Evolutionary conservation across 1,284 basidiomycete genomes (phyloP), one percentile per base, ranked within the genome.

Genomic region (Heterobasidion annosum): DNA sequence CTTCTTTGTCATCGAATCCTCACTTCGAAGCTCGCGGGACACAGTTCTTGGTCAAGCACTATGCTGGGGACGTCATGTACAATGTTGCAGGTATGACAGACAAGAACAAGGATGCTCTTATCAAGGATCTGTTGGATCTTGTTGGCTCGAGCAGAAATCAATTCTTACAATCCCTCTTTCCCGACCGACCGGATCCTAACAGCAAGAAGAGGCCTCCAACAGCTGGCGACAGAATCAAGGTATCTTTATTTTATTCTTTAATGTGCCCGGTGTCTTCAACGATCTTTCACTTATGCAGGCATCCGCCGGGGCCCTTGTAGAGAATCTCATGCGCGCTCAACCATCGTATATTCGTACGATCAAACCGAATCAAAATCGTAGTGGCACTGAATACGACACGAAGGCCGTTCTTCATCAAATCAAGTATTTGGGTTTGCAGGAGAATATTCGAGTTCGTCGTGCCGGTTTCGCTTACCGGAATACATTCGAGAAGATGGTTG

Each of bases 321-420:
- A 97, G 16, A 97, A 96, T 67, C 75, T 98, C 58, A 96, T 94
- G 93, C 90, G 87, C 59, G 91, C 93, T 34, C 94, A 95, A 68
- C 97, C 97, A 1, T 94, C 93, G 19, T 99, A 99, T 72, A 99
- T 99, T 62, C 91, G 97, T 59, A 99, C 97, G 4, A 99, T 99
- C 77, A 99, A 99, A 72, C 93, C 97, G 10, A 99, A 99, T 70
- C 91, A 98, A 76, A 97, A 98, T 68, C 88, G 96, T 56, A 96
- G 92, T 61, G 71, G 87, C 2, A 82, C 83, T 7, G 97, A 99
- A 73, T 99, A 97, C 69, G 95, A 99, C 66, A 79, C 78, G 49
- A 96, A 96, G 68, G 93, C 93, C 8, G 91, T 99, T 59, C 76
- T 99, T 46, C 96, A 99, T 74, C 97, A 99, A 73, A 92, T 99